Percentiles rank a stretch among this genome's conserved stretches.
Conservation (phyloP, 2,329 filamentous ascomycete species). For the Beauveria asiatica region DNA sequence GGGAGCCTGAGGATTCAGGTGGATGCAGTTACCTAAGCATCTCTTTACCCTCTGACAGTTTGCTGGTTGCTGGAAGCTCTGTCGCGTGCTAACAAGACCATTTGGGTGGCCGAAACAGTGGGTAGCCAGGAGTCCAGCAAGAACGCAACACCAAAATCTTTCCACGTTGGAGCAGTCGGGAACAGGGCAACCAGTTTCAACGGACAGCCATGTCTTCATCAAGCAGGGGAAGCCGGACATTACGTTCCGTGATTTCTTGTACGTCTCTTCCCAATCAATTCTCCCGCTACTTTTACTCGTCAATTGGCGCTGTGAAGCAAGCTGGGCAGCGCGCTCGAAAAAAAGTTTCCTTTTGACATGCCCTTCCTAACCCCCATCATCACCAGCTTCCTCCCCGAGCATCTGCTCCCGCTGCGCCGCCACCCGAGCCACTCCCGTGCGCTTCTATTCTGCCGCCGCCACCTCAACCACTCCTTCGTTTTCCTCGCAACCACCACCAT, state of each 20-base stretch:
- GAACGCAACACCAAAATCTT: slow-evolving; percentile 3
- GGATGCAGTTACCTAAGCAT: background rate
- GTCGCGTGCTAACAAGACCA: background rate
- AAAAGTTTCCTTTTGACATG: background rate
- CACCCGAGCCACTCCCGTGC: slow-evolving; percentile 18
- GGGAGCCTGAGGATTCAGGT: slow-evolving; percentile 14
- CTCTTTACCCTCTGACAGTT: background rate
- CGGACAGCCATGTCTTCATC: slow-evolving; percentile 6
- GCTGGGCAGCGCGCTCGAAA: no score
- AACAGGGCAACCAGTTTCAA: background rate
- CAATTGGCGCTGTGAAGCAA: slow-evolving; percentile 4
- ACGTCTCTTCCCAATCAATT: slow-evolving; percentile 18
- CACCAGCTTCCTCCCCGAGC: slow-evolving; percentile 21
- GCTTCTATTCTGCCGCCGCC: slow-evolving; percentile 28
- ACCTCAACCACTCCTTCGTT: slow-evolving; percentile 9
- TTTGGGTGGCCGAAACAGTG: background rate
- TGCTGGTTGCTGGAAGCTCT: background rate
- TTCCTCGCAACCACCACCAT: slow-evolving; percentile 9
- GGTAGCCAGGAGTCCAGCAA: background rate
- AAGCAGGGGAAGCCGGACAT: slow-evolving; percentile 28
- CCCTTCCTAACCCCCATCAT: background rate
- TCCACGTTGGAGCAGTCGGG: background rate
- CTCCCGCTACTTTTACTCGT: background rate
- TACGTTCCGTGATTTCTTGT: slow-evolving; percentile 44
- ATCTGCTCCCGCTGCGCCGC: slow-evolving; percentile 32